Evolutionary conservation across 2,329 filamentous ascomycete species (phyloP).

Genomic region (Passalora sequoiae): DNA sequence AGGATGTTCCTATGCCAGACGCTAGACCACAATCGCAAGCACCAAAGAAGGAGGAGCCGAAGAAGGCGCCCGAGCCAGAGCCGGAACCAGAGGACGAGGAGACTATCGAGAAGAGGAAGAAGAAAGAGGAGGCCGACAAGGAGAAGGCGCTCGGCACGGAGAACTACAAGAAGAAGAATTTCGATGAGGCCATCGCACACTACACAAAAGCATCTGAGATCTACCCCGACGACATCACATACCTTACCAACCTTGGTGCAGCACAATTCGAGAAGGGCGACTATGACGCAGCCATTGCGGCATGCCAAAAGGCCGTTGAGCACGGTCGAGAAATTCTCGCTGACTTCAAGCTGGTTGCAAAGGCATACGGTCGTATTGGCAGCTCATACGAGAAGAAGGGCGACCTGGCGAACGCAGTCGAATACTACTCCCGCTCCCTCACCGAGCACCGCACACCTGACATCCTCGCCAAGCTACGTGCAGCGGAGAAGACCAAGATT

Average conservation of each 20-base stretch:
- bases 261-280: slow-evolving; percentile 96
- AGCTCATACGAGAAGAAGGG: slow-evolving; percentile 87
- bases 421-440: slow-evolving; percentile 87
- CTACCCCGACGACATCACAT: slow-evolving; percentile 85
- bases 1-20: slow-evolving; percentile 77
- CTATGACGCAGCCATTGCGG: slow-evolving; percentile 77
- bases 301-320: slow-evolving; percentile 81
- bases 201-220: slow-evolving; percentile 93
- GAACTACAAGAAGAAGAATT: slow-evolving; percentile 96
- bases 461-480: slow-evolving; percentile 83
- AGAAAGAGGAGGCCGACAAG: slow-evolving; percentile 86
- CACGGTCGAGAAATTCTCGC: slow-evolving; percentile 85
- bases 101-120: slow-evolving; percentile 74
- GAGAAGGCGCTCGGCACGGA: slow-evolving; percentile 93
- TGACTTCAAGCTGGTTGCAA: slow-evolving; percentile 97
- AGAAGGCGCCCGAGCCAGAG: slow-evolving; percentile 63
- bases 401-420: slow-evolving; percentile 71
- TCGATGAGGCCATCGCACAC: slow-evolving; percentile 89
- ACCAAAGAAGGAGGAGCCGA: slow-evolving; percentile 37
- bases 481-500: slow-evolving; percentile 79
- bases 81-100: slow-evolving; percentile 74
- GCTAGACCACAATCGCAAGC: slow-evolving; percentile 59
- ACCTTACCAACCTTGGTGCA: slow-evolving; percentile 92
- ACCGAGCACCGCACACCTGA: slow-evolving; percentile 97
- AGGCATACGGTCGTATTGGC: slow-evolving; percentile 93